A percentile compares a stretch with the other conserved stretches of the same genome.
phyloP scores from a whole-genome alignment of 192 early-diverging fungal genomes.

The Podila epicladia region DNA sequence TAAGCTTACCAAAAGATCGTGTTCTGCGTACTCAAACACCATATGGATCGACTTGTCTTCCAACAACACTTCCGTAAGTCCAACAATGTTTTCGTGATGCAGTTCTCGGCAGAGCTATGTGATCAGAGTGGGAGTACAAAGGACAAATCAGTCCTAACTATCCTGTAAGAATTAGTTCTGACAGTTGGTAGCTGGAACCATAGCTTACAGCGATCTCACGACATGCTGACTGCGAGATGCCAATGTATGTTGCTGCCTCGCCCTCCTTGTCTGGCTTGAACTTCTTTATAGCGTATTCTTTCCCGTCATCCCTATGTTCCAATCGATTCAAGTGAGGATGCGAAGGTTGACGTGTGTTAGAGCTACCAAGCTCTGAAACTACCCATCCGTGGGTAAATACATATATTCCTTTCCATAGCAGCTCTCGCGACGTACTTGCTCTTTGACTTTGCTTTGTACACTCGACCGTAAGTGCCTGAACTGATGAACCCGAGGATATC shows the following conservation, averaged over 20 bases:
- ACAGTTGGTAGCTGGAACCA: no score
- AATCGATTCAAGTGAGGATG: neutral
- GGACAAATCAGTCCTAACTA: neutral
- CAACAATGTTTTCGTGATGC: constrained; percentile 88
- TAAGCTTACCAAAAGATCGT: constrained; percentile 80
- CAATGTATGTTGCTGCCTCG: constrained; percentile 73
- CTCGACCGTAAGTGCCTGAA: constrained; percentile 96
- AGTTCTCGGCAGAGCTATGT: constrained; percentile 88
- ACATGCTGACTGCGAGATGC: constrained; percentile 94
- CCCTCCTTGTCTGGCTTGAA: constrained; percentile 97
- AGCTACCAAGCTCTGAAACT: no score
- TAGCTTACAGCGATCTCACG: constrained; percentile 85
- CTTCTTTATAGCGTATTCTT: constrained; percentile 95
- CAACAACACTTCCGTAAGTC: constrained; percentile 87
- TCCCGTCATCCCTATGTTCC: constrained; percentile 38
- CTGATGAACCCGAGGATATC: constrained; percentile 91
- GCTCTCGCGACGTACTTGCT: constrained; percentile 38
- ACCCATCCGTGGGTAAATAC: neutral
- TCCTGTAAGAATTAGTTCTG: neutral
- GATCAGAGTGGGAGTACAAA: no score
- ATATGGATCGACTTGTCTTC: constrained; percentile 96
- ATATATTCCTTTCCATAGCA: neutral
- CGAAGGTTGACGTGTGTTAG: no score
- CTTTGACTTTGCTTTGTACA: constrained; percentile 88
- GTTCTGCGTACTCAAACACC: constrained; percentile 98